Base-by-base conservation (phyloP, 1,284 basidiomycete species). In the Cryptococcus sp. region DNA sequence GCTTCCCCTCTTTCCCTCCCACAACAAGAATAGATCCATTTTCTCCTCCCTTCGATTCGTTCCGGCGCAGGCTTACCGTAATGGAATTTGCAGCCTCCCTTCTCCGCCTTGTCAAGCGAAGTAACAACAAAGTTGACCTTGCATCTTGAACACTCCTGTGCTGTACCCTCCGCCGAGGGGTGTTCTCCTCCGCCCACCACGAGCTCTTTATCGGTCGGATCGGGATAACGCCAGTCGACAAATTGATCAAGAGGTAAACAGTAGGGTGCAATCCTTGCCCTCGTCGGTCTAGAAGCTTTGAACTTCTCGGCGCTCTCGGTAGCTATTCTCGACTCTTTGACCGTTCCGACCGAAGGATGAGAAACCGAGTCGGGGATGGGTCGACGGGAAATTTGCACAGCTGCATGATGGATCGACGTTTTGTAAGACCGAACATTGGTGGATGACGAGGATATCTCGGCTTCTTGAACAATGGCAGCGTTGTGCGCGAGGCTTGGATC, bases 341-440 rank as follows among this genome's bases (percentile, higher is more conserved):
- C 81, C 0, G 89, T 92, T 3, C 92, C 91, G 23, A 92, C 80
- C 3, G 87, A 91, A 0, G 81, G 76, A 62, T 90, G 85, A n/a
- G n/a, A n/a, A n/a, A 1, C 77, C 75, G 19, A 79, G 59, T 1
- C 79, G 1, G 90, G 88, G 3, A 76, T 65, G 0, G 79, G 66
- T 0, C 92, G 82, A 58, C 81, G 80, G 66, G 63, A 65, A 14
- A 74, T 60, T n/a, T 59, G 52, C 6, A 73, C 66, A 1, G 70
- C 63, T 0, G 71, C 69, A 26, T 69, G 68, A 26, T 72, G 71
- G 25, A 74, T 66, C 2, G 69, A 63, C 7, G 61, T 51, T 35
- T 69, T 69, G 59, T 74, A 72, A 9, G 65, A 61, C n/a, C 56
- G 52, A 10, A 65, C 49, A 38, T 63, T 68, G 23, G 61, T 43